phyloP scores from a whole-genome alignment of 192 early-diverging fungal species.

The Coemansia sp. region DNA sequence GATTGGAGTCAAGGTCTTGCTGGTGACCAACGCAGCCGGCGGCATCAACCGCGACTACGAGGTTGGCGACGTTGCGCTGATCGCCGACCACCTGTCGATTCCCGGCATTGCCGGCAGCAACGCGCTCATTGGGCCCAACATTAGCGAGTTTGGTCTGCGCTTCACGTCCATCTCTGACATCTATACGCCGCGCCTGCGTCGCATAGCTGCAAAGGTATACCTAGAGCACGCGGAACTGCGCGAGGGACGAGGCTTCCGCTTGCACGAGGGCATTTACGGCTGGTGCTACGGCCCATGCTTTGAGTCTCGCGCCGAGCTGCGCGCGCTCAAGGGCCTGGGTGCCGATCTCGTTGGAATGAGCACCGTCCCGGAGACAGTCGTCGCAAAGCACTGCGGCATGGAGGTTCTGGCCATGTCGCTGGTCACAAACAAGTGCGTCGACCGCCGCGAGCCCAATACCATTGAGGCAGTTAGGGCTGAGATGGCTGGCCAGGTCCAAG shows the following conservation, averaged over 20 bases:
- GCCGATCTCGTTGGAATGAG: conserved; percentile 94
- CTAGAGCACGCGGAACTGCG: conserved; percentile 37
- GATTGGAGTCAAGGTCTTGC: conserved; percentile 74
- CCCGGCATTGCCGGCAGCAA: conserved; percentile 77
- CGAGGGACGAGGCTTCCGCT: conserved; percentile 41
- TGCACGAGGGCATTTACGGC: conserved; percentile 85
- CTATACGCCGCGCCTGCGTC: conserved; percentile 82
- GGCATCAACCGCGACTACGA: conserved; percentile 79
- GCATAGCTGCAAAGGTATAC: conserved; percentile 49
- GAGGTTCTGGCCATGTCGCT: conserved; percentile 81
- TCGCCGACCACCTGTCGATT: conserved; percentile 80
- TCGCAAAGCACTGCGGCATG: conserved; percentile 86
- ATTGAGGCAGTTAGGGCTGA: conserved; percentile 41
- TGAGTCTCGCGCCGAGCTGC: conserved; percentile 86
- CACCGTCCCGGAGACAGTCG: conserved; percentile 86
- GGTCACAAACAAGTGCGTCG: conserved; percentile 78
- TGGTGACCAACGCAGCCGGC: conserved; percentile 91
- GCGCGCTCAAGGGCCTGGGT: conserved; percentile 70
- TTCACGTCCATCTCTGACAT: conserved; percentile 89
- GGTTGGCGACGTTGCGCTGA: conserved; percentile 84
- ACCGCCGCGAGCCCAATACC: conserved; percentile 38
- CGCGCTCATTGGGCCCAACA: conserved; percentile 87
- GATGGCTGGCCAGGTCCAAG: conserved; percentile 30
- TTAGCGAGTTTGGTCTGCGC: conserved; percentile 79
- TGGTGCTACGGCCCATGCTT: conserved; percentile 88